A percentile compares a stretch with the other conserved stretches of the same genome.
Evolutionary conservation across 1,284 basidiomycete species (phyloP).

Genomic region (Papiliotrema terrestris): DNA sequence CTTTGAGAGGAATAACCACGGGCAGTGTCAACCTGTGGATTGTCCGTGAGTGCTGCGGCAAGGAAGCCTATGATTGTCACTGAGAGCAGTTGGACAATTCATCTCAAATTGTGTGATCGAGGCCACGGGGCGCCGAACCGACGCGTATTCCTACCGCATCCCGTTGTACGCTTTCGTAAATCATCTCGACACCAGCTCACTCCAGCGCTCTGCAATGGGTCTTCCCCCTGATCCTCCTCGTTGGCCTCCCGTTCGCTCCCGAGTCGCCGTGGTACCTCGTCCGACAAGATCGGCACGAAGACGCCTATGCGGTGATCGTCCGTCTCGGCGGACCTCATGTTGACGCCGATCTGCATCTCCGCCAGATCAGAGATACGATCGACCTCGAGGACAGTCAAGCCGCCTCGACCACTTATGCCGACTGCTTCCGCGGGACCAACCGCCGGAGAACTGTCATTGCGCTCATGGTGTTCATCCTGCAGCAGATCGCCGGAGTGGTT

Average conservation of each 20-base stretch:
- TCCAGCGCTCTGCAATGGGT: conserved; percentile 36
- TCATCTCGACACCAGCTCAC: neutral
- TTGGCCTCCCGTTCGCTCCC: conserved; percentile 19
- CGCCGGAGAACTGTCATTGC: conserved; percentile 14
- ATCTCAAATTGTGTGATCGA: conserved; percentile 11
- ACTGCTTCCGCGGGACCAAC: conserved; percentile 21
- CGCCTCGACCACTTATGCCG: conserved; percentile 19
- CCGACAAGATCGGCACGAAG: conserved; percentile 11
- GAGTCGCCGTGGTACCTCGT: conserved; percentile 32
- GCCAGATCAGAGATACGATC: conserved; percentile 12
- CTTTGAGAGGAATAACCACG: conserved; percentile 14
- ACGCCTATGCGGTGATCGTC: conserved; percentile 13
- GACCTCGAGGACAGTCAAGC: conserved; percentile 21
- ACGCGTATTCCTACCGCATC: conserved; percentile 38
- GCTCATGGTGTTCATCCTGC: conserved; percentile 14
- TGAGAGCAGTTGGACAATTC: conserved; percentile 12
- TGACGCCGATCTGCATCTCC: conserved; percentile 1
- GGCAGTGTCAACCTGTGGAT: conserved; percentile 18
- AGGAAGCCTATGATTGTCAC: neutral
- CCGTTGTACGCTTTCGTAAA: conserved; percentile 24
- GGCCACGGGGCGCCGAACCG: conserved; percentile 8
- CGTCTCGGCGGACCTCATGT: conserved; percentile 13
- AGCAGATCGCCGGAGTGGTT: conserved; percentile 16
- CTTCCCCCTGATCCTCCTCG: conserved; percentile 23
- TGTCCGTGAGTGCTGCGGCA: conserved; percentile 8